phyloP scores from a whole-genome alignment of 2,329 filamentous ascomycete species.

The Juglanconis juglandina region DNA sequence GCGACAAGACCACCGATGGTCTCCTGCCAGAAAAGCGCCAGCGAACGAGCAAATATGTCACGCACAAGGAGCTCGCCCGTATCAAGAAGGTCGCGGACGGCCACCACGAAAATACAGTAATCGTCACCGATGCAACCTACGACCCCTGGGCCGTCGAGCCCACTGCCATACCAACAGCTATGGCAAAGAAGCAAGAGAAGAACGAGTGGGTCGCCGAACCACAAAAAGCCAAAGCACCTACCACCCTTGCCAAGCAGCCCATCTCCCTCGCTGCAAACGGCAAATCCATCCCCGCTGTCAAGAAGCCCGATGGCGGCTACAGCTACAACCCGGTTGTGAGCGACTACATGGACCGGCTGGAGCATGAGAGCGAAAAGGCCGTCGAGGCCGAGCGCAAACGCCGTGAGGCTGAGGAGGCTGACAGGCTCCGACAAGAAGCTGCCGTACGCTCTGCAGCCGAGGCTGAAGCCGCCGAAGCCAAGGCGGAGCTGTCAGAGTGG shows the following conservation, averaged over 20 bases:
- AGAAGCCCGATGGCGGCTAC: slow-evolving; percentile 74
- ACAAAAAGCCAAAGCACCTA: slow-evolving; percentile 55
- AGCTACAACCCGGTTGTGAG: slow-evolving; percentile 90
- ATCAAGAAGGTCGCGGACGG: slow-evolving; percentile 78
- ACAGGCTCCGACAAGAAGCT: slow-evolving; percentile 64
- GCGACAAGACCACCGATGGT: slow-evolving; percentile 68
- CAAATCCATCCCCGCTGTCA: slow-evolving; percentile 74
- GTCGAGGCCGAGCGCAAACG: slow-evolving; percentile 76
- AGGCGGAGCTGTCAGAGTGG: slow-evolving; percentile 63
- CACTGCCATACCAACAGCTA: slow-evolving; percentile 26
- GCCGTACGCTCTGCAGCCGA: slow-evolving; percentile 67
- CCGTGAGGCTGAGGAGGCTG: slow-evolving; percentile 62
- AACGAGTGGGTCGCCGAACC: slow-evolving; percentile 10
- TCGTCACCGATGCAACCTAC: slow-evolving; percentile 61
- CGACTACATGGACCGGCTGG: slow-evolving; percentile 77
- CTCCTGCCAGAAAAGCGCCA: slow-evolving; percentile 71
- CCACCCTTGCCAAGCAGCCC: slow-evolving; percentile 71
- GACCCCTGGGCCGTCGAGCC: slow-evolving; percentile 68
- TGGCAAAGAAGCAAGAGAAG: slow-evolving; percentile 55
- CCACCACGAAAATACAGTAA: slow-evolving; percentile 52
- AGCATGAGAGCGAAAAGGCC: slow-evolving; percentile 72
- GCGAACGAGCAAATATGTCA: slow-evolving; percentile 70
- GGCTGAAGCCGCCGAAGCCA: slow-evolving; percentile 69
- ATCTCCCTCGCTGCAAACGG: slow-evolving; percentile 80
- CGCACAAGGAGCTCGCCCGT: slow-evolving; percentile 76